Percentiles rank a stretch among this genome's conserved stretches.
phyloP scores from a whole-genome alignment of 352 stramenopile genomes.

The Phytophthora europaea region DNA sequence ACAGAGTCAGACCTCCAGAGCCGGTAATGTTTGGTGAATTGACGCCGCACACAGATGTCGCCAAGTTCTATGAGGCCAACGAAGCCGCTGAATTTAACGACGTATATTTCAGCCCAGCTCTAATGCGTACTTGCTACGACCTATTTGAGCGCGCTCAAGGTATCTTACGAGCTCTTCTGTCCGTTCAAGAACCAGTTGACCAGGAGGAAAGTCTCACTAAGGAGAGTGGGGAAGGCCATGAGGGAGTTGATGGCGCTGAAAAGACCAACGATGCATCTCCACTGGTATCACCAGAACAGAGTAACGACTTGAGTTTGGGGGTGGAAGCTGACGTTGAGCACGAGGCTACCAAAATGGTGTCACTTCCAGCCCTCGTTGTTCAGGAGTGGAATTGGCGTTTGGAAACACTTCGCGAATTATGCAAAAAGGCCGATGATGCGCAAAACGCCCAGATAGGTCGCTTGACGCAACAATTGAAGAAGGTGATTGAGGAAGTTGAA shows the following conservation, averaged over 20 bases:
- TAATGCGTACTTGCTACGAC: slow-evolving; percentile 31
- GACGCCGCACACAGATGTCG: slow-evolving; percentile 29
- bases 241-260: neutral
- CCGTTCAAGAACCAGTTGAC: neutral
- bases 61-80: slow-evolving; percentile 46
- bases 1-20: slow-evolving; percentile 40
- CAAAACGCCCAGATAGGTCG: slow-evolving; percentile 28
- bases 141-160: slow-evolving; percentile 40
- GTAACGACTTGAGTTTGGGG: neutral
- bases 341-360: neutral
- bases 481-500: slow-evolving; percentile 34
- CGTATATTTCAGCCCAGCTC: slow-evolving; percentile 48
- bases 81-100: slow-evolving; percentile 35
- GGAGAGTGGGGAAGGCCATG: slow-evolving; percentile 7
- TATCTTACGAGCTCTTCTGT: slow-evolving; percentile 20
- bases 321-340: slow-evolving; percentile 2
- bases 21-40: slow-evolving; percentile 42
- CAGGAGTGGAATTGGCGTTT: slow-evolving; percentile 49
- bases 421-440: slow-evolving; percentile 38
- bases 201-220: slow-evolving; percentile 10
- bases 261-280: neutral
- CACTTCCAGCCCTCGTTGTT: neutral
- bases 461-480: slow-evolving; percentile 29
- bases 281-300: slow-evolving; percentile 10
- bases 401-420: slow-evolving; percentile 36